A percentile compares a stretch with the other conserved stretches of the same genome.
phyloP scores from a whole-genome alignment of 2,329 filamentous ascomycete genomes.

The Domatiomyces catenatus region DNA sequence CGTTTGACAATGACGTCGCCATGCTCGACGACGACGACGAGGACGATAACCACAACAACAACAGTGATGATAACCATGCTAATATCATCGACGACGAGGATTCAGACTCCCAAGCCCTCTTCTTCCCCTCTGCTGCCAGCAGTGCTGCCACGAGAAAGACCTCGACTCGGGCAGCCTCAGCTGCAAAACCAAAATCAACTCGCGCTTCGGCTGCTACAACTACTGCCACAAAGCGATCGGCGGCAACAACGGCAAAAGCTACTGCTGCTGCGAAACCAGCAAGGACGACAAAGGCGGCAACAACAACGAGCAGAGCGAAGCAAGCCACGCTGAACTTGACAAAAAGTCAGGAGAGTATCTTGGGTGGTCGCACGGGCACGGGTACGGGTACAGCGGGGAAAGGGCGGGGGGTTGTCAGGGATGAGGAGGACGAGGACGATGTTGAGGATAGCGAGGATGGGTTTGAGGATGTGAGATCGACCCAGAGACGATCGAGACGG shows the following conservation, averaged over 20 bases:
- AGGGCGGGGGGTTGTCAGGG: slow-evolving; percentile 16
- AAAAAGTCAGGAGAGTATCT: slow-evolving; percentile 22
- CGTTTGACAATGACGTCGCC: slow-evolving; percentile 25
- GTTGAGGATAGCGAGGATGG: slow-evolving; percentile 19
- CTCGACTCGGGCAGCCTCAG: background rate
- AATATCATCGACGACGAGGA: slow-evolving; percentile 21
- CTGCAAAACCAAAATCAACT: slow-evolving; percentile 1
- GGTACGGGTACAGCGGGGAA: background rate
- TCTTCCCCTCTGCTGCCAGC: slow-evolving; percentile 13
- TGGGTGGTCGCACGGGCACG: slow-evolving; percentile 6
- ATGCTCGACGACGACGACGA: slow-evolving; percentile 27
- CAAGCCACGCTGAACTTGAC: slow-evolving; percentile 31
- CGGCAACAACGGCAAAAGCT: slow-evolving; percentile 7
- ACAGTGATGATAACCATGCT: slow-evolving; percentile 22
- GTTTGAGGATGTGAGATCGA: slow-evolving; percentile 29
- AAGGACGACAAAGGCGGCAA: slow-evolving; percentile 21
- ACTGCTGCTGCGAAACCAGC: slow-evolving; percentile 13
- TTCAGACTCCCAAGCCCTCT: slow-evolving; percentile 18
- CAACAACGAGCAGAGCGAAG: slow-evolving; percentile 23
- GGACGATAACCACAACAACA: slow-evolving; percentile 17
- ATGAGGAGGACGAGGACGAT: slow-evolving; percentile 16
- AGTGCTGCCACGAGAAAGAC: slow-evolving; percentile 1
- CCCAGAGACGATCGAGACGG: background rate
- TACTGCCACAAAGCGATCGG: slow-evolving; percentile 7
- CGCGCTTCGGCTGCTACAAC: background rate